Percentiles rank a stretch among this genome's conserved stretches.
Evolutionary conservation across 2,329 filamentous ascomycete genomes (phyloP).

Genomic region (Ophiostoma ulmi): DNA sequence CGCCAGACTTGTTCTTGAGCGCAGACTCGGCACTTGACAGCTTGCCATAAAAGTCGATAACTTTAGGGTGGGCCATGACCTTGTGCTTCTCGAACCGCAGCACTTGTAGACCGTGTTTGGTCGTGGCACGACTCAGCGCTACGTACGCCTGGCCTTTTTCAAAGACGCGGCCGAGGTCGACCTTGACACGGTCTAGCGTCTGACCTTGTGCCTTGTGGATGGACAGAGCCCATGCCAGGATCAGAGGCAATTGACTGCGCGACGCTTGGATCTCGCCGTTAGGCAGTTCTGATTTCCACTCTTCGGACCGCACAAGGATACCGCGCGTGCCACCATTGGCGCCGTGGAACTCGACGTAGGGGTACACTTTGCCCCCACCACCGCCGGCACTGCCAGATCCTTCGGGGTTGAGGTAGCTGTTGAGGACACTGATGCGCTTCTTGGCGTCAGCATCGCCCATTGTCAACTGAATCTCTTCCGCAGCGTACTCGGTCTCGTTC

Average conservation of each 20-base stretch:
- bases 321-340: conserved; percentile 70
- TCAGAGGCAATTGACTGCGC: conserved; percentile 75
- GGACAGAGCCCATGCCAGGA: conserved; percentile 91
- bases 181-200: conserved; percentile 87
- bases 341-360: conserved; percentile 77
- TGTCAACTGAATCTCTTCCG: conserved; percentile 14
- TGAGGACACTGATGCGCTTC: conserved; percentile 53
- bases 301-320: conserved; percentile 77
- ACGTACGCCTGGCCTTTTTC: conserved; percentile 98
- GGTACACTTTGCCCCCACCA: conserved; percentile 46
- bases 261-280: conserved; percentile 90
- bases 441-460: conserved; percentile 42
- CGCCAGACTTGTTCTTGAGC: conserved; percentile 31
- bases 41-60: conserved; percentile 78
- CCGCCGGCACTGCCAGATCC: conserved; percentile 34
- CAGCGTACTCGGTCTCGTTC: conserved; percentile 41
- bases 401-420: conserved; percentile 38
- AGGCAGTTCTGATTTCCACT: conserved; percentile 96
- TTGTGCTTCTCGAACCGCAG: conserved; percentile 81
- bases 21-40: conserved; percentile 64
- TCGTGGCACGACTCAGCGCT: conserved; percentile 86
- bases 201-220: conserved; percentile 98
- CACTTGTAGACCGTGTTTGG: conserved; percentile 80
- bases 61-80: conserved; percentile 88
- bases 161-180: conserved; percentile 86